These are phyloP conservation scores for Pseudogymnoascus destructans DNA, from an alignment of 2,329 filamentous ascomycete genomes.

Conservation along the genomic window DNA sequence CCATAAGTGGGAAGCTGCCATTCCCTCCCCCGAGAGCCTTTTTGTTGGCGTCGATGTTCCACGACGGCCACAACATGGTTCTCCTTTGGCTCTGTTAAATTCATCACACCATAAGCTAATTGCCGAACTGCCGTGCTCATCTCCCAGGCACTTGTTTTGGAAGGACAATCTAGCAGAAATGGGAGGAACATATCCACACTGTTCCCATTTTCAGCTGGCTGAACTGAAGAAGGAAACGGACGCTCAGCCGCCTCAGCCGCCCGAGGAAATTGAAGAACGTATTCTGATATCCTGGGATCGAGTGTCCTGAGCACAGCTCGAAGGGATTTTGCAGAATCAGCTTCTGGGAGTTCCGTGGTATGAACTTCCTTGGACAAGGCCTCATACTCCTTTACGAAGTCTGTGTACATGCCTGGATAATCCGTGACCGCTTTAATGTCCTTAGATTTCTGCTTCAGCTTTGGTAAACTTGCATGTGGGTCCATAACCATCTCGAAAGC, in stretches of 20 bases:
- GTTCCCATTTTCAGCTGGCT: slow-evolving; percentile 16
- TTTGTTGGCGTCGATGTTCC: slow-evolving; percentile 23
- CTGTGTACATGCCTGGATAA: slow-evolving; percentile 15
- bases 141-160: slow-evolving; percentile 44
- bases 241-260: slow-evolving; percentile 19
- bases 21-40: slow-evolving; percentile 19
- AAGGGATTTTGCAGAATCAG: slow-evolving; percentile 8
- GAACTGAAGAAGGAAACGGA: slow-evolving; percentile 17
- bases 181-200: slow-evolving; percentile 47
- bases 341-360: background rate
- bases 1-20: slow-evolving; percentile 18
- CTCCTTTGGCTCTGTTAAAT: slow-evolving; percentile 24
- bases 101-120: slow-evolving; percentile 42
- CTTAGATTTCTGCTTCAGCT: slow-evolving; percentile 19
- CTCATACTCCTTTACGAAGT: slow-evolving; percentile 23
- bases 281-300: slow-evolving; percentile 39
- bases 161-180: slow-evolving; percentile 43
- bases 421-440: slow-evolving; percentile 14
- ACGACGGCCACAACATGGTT: slow-evolving; percentile 17
- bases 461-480: slow-evolving; percentile 18
- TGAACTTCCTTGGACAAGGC: background rate
- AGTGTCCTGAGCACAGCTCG: slow-evolving; percentile 20
- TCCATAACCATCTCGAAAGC: slow-evolving; percentile 25
- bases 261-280: slow-evolving; percentile 32
- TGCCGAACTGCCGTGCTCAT: slow-evolving; percentile 37